Percentiles rank a stretch among this genome's conserved stretches.
Conservation (phyloP, 352 stramenopile species). For the Phytopythium sindhum region DNA sequence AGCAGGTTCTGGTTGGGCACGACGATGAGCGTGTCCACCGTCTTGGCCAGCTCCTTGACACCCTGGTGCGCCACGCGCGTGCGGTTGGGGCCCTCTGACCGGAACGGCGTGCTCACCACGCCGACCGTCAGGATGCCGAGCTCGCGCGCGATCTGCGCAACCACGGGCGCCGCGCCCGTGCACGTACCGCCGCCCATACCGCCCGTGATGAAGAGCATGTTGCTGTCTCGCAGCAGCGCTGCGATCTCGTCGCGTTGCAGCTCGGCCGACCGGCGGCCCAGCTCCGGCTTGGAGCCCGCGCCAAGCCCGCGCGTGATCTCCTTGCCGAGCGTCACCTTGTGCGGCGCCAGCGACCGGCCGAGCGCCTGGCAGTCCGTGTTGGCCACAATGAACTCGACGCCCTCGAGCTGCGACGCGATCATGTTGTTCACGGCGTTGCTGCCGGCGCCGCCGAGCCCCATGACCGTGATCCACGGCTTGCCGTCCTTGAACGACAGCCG, state of each 20-base stretch:
- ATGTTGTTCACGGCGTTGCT: slow-evolving; percentile 91
- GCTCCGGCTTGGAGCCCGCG: slow-evolving; percentile 74
- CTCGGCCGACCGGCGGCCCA: slow-evolving; percentile 80
- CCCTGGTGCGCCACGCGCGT: slow-evolving; percentile 92
- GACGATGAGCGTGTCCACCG: slow-evolving; percentile 95
- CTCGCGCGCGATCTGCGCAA: slow-evolving; percentile 92
- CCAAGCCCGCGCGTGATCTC: slow-evolving; percentile 84
- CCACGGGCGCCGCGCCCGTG: slow-evolving; percentile 90
- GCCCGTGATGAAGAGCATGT: slow-evolving; percentile 96
- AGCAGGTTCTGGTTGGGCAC: slow-evolving; percentile 97
- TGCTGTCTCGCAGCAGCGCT: slow-evolving; percentile 86
- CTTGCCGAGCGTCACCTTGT: slow-evolving; percentile 83
- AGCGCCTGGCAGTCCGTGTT: slow-evolving; percentile 95
- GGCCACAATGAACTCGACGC: slow-evolving; percentile 94
- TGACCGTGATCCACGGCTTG: slow-evolving; percentile 84
- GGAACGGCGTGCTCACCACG: slow-evolving; percentile 96
- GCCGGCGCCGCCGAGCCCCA: slow-evolving; percentile 75
- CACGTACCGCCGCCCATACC: slow-evolving; percentile 94
- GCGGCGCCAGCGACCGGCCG: slow-evolving; percentile 66
- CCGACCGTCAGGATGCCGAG: slow-evolving; percentile 93
- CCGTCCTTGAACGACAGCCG: slow-evolving; percentile 71
- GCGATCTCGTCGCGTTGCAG: slow-evolving; percentile 89
- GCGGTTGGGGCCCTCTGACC: slow-evolving; percentile 93
- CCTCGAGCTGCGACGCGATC: slow-evolving; percentile 84
- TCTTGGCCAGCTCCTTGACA: slow-evolving; percentile 90